phyloP scores from a whole-genome alignment of 78 protist species.

The Dictyostelium firmibasis region DNA sequence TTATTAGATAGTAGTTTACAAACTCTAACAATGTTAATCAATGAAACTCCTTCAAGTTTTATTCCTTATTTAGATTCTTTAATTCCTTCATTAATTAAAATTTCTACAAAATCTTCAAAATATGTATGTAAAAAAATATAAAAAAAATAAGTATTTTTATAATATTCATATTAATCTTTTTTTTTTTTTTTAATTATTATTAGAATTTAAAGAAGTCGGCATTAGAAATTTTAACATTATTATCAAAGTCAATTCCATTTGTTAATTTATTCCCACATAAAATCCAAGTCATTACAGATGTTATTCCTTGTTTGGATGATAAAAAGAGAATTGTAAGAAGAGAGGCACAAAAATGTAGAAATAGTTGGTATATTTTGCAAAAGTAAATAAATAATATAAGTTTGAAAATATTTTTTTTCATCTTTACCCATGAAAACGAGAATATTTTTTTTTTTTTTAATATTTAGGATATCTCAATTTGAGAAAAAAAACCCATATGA shows the following conservation, averaged over 20 bases:
- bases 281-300: slow-evolving; percentile 24
- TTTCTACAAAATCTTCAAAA: not conserved
- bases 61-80: slow-evolving; percentile 16
- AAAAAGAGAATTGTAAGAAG: slow-evolving; percentile 74
- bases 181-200: not conserved
- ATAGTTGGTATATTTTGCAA: slow-evolving; percentile 66
- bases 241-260: not conserved
- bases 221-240: slow-evolving; percentile 23
- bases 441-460: no score
- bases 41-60: slow-evolving; percentile 29
- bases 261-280: slow-evolving; percentile 35
- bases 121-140: not conserved
- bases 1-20: slow-evolving; percentile 43
- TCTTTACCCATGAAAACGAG: no score
- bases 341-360: slow-evolving; percentile 69
- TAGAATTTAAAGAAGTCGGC: slow-evolving; percentile 18
- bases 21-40: slow-evolving; percentile 56
- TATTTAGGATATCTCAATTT: no score
- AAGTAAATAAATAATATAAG: not conserved
- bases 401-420: no score
- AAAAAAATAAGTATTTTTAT: not conserved
- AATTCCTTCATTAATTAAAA: slow-evolving; percentile 31
- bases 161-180: not conserved
- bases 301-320: slow-evolving; percentile 53
- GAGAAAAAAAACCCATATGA: no score